Base-by-base conservation (phyloP, 805 yeast genomes). In the Candida adriatica region DNA sequence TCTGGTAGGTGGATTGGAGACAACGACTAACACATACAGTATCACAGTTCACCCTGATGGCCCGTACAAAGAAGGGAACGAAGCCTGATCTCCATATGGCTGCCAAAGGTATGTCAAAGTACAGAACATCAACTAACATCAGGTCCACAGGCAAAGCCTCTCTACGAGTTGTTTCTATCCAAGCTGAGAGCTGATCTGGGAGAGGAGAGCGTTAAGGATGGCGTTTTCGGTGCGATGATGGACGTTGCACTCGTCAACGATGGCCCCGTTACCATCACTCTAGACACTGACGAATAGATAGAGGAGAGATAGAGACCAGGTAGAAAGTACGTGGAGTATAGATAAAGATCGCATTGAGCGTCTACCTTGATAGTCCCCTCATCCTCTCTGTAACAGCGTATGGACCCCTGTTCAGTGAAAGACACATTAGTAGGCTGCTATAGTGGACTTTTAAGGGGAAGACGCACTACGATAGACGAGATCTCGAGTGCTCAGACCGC, bases 211-310 rank as follows among this genome's bases (percentile, higher is more conserved):
- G 94, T 87, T 4, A 69, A 79, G 41, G 96, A 88, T 47, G 98
- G 98, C 3, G 65, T 73, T 34, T 92, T 92, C 53, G 98, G 97
- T 0, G 97, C 90, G 8, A 84, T 90, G 95, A 92, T 92, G 98
- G 94, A 85, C 41, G 96, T 94, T 11, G 70, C 70, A 1, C 57
- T 90, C 38, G 75, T 79, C 10, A 92, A 92, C 49, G 96, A 90
- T 48, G 97, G 97, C 1, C 97, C 97, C 0, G 86, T 84, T 1
- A 90, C 97, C 0, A 79, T 90, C 19, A 70, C 79, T 14, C 70
- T 81, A 61, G 96, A 88, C 51, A 80, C 90, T 9, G 41, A 43
- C 19, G 50, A 48, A 7, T 48, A 34, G 33, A 16, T 15, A 8
- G 27, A 21, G 18, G 8, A 13, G n/a, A n/a, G n/a, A n/a, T n/a